phyloP scores from a whole-genome alignment of 2,329 filamentous ascomycete species.

The Thermothelomyces thermophilus region DNA sequence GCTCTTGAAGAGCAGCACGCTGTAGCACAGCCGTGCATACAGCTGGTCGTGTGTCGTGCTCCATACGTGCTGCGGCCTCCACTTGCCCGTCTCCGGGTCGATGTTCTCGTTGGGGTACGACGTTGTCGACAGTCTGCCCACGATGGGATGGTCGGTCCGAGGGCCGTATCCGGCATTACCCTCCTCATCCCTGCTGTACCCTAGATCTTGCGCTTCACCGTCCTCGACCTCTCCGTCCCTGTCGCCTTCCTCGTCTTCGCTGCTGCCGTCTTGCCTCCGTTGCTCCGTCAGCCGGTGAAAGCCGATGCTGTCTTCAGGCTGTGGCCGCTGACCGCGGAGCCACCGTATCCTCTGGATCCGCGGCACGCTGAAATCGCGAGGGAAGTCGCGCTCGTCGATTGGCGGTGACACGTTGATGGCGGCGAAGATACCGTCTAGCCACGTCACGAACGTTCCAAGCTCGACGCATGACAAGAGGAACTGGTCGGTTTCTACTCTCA shows the following conservation, averaged over 20 bases:
- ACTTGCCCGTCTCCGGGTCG: conserved; percentile 47
- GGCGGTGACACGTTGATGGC: conserved; percentile 65
- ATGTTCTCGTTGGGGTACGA: conserved; percentile 41
- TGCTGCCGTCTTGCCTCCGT: conserved; percentile 12
- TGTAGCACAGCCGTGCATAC: conserved; percentile 55
- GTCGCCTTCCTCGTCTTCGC: conserved; percentile 15
- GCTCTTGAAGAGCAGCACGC: conserved; percentile 49
- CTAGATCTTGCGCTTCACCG: conserved; percentile 21
- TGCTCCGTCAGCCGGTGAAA: conserved; percentile 23
- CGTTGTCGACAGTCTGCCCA: conserved; percentile 38
- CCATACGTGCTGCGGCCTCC: conserved; percentile 50
- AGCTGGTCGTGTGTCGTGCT: conserved; percentile 50
- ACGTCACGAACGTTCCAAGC: conserved; percentile 58
- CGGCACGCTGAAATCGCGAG: conserved; percentile 55
- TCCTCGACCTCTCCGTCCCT: conserved; percentile 12
- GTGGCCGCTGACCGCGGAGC: conserved; percentile 36
- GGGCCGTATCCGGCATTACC: conserved; percentile 11
- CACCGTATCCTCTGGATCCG: conserved; percentile 48
- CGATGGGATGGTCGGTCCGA: conserved; percentile 21
- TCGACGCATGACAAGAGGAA: conserved; percentile 62
- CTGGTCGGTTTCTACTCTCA: conserved; percentile 67
- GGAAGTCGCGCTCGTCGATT: conserved; percentile 63
- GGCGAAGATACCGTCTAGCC: conserved; percentile 64
- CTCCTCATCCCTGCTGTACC: conserved; percentile 12
- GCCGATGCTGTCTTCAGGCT: conserved; percentile 23